Base-by-base conservation (phyloP, 495 filamentous ascomycete species). In the Lindgomyces ingoldianus region DNA sequence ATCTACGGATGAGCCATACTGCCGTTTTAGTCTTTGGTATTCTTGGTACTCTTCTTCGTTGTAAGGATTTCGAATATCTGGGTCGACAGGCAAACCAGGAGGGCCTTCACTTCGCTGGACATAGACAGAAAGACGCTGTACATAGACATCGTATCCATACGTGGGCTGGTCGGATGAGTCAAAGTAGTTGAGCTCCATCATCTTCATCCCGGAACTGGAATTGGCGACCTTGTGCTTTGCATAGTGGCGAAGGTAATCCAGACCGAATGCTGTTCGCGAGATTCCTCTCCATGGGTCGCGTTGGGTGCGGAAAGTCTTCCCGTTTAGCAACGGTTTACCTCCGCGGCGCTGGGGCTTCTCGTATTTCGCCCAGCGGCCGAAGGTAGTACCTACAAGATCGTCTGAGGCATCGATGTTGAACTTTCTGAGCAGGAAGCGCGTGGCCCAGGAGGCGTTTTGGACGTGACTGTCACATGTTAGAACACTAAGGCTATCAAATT, bases 211-310 rank as follows among this genome's bases (percentile, higher is more conserved):
- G 18, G 70, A 71, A 26, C 39, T 42, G 2, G 21, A 48, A 6
- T 52, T 25, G 1, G 48, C 18, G n/a, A 64, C 47, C 27, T 50
- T 57, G 19, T 56, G 18, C 51, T 57, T 61, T 22, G 64, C 65
- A 45, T 80, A 83, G 22, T 70, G 59, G 60, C 80, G 80, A 58
- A 84, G 71, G 68, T 84, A 83, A 67, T 84, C 82, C 21, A 81
- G 39, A 24, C 82, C 81, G 68, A 84, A 84, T 2, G 77, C 77
- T 19, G 77, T 78, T 49, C 78, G 74, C 25, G 66, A 74, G 29
- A 83, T 75, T 41, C 77, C 79, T 58, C 81, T 74, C 81, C 81
- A 84, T 29, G 82, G 82, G 70, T 84, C 82, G 29, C 72, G 72
- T 47, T 79, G 76, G 25, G 76, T 74, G 51, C 75, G 79, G 73